Percentiles rank a stretch among this genome's conserved stretches.
phyloP scores from a whole-genome alignment of 2,329 filamentous ascomycete genomes.

The Verticillium albo-atrum region DNA sequence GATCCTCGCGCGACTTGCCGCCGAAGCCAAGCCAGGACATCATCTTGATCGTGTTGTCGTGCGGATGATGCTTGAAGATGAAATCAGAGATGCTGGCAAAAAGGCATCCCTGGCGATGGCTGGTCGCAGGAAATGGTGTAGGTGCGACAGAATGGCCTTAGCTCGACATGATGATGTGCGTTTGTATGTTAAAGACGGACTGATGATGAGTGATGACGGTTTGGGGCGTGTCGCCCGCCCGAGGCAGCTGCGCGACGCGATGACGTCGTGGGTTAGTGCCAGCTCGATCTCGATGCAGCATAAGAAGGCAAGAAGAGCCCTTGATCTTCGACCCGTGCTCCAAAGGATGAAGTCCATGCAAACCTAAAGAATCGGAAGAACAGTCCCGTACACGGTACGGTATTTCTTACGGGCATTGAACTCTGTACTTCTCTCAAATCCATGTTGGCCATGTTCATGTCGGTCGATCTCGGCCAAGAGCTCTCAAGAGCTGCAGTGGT shows the following conservation, averaged over 20 bases:
- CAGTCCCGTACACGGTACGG: too few species aligned
- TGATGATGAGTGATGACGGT: background rate
- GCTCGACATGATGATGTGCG: background rate
- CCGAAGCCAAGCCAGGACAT: background rate
- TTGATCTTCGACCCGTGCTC: too few species aligned
- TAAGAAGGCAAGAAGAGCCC: too few species aligned
- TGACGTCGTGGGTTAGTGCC: background rate
- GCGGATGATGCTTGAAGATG: background rate
- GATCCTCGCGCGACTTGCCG: slow-evolving; percentile 41
- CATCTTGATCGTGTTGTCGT: background rate
- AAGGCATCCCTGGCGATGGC: background rate
- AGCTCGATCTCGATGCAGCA: background rate
- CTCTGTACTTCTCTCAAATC: too few species aligned
- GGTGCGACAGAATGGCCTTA: background rate
- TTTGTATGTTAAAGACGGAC: background rate
- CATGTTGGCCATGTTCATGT: too few species aligned
- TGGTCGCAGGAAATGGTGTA: background rate
- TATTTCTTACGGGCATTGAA: too few species aligned
- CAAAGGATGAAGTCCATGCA: too few species aligned
- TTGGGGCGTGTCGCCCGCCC: background rate
- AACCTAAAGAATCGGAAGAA: too few species aligned
- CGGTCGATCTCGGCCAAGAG: too few species aligned
- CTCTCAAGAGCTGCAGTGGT: too few species aligned
- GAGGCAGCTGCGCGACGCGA: background rate
- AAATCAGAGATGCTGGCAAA: background rate